A percentile compares a stretch with the other conserved stretches of the same genome.
Evolutionary conservation across 768 basidiomycete genomes (phyloP).

Genomic region (Daedalea quercina): DNA sequence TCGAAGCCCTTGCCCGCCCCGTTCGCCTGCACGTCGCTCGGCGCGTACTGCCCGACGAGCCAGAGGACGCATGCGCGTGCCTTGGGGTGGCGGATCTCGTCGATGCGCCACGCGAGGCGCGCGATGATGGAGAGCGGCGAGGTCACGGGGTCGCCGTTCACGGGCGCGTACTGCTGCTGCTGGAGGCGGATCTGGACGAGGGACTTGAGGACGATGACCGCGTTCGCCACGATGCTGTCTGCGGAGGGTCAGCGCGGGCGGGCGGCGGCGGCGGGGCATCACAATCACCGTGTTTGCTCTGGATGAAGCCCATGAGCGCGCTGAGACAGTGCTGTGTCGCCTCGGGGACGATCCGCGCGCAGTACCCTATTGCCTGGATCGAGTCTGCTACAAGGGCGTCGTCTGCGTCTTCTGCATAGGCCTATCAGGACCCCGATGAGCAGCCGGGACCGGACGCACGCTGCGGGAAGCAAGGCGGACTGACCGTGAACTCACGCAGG

Average conservation of each 20-base stretch:
- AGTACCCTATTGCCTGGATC: conserved; percentile 72
- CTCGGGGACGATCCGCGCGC: conserved; percentile 63
- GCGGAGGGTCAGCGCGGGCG: neutral
- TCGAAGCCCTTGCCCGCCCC: conserved; percentile 31
- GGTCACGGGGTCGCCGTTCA: conserved; percentile 11
- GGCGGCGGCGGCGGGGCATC: neutral
- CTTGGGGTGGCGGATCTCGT: conserved; percentile 71
- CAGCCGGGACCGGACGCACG: too few species aligned
- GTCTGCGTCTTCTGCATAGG: conserved; percentile 75
- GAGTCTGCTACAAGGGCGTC: conserved; percentile 66
- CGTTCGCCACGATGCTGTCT: conserved; percentile 76
- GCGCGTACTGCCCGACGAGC: conserved; percentile 88
- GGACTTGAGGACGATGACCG: conserved; percentile 80
- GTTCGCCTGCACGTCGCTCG: conserved; percentile 30
- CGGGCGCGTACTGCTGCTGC: conserved; percentile 16
- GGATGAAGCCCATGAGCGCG: conserved; percentile 74
- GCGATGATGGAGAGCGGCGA: conserved; percentile 65
- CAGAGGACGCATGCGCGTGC: conserved; percentile 87
- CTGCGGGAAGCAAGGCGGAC: conserved; percentile 26
- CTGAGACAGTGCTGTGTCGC: conserved; percentile 66
- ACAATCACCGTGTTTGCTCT: conserved; percentile 54
- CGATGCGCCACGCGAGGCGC: conserved; percentile 69
- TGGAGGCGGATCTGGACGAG: conserved; percentile 67
- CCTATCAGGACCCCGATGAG: conserved; percentile 35
- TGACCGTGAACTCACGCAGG: conserved; percentile 79